These are phyloP conservation scores for Quercus mongolica DNA, from an alignment of 306 rosid genomes.

Conservation along the genomic window DNA sequence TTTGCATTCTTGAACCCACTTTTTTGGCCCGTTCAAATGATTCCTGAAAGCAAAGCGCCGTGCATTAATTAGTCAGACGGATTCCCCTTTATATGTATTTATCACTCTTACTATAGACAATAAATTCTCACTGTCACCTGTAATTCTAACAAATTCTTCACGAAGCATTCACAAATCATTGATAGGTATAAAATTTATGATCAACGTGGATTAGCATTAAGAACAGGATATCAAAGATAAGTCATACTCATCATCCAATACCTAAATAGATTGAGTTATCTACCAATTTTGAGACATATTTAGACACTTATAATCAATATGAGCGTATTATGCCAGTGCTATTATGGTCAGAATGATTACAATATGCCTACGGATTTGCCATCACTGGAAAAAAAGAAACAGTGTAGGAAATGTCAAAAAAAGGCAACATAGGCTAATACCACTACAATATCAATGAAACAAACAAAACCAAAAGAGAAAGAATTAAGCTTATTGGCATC, in stretches of 20 bases:
- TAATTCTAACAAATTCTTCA: background rate
- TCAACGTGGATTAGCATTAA: background rate
- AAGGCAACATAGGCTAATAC: background rate
- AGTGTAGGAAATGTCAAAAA: background rate
- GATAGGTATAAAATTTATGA: background rate
- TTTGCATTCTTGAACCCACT: conserved; percentile 82
- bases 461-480: background rate
- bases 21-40: conserved; percentile 74
- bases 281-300: background rate
- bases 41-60: conserved; percentile 46
- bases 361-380: background rate
- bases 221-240: background rate
- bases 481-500: background rate
- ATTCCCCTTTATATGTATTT: background rate
- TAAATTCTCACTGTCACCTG: background rate
- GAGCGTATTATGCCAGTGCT: too few relatives aligned
- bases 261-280: background rate
- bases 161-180: background rate
- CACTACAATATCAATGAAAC: background rate
- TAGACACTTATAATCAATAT: background rate
- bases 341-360: background rate
- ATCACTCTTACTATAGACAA: background rate
- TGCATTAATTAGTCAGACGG: conserved; percentile 3
- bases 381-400: background rate
- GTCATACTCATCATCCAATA: background rate